phyloP scores from a whole-genome alignment of 306 rosid species.

The Rubus parviflorus region DNA sequence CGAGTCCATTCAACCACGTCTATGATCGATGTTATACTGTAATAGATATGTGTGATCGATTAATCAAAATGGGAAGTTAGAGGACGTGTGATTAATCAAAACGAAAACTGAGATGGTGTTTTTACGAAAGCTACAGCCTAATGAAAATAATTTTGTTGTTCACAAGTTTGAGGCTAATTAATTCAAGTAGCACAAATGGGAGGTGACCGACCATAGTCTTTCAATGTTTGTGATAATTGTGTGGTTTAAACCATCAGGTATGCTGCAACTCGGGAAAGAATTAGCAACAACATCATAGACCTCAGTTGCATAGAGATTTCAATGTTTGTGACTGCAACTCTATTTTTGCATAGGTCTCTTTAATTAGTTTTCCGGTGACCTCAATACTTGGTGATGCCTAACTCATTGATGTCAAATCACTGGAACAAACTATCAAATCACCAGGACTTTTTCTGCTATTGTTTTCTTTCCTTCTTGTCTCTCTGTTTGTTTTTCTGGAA shows the following conservation, averaged over 20 bases:
- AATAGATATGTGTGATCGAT: background rate
- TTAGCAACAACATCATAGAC: too few relatives aligned
- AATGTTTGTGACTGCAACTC: background rate
- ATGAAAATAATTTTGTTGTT: background rate
- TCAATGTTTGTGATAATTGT: background rate
- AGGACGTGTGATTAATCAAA: background rate
- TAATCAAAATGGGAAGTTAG: too few relatives aligned
- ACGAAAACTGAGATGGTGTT: background rate
- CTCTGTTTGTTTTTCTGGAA: background rate
- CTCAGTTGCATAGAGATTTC: too few relatives aligned
- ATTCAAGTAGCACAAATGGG: background rate
- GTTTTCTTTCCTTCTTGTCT: background rate
- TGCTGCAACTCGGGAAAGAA: too few relatives aligned
- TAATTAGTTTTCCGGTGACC: background rate
- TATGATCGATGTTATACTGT: background rate
- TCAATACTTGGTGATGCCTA: background rate
- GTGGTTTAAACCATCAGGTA: too few relatives aligned
- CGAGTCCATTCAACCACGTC: background rate
- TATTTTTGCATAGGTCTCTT: background rate
- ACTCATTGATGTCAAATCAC: background rate
- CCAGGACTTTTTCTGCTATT: background rate
- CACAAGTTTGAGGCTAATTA: background rate
- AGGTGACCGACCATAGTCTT: background rate
- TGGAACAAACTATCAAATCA: background rate
- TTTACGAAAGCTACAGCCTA: background rate